A percentile compares a stretch with the other conserved stretches of the same genome.
Evolutionary conservation across 2,329 filamentous ascomycete genomes (phyloP).

Genomic region (Exophiala xenobiotica): DNA sequence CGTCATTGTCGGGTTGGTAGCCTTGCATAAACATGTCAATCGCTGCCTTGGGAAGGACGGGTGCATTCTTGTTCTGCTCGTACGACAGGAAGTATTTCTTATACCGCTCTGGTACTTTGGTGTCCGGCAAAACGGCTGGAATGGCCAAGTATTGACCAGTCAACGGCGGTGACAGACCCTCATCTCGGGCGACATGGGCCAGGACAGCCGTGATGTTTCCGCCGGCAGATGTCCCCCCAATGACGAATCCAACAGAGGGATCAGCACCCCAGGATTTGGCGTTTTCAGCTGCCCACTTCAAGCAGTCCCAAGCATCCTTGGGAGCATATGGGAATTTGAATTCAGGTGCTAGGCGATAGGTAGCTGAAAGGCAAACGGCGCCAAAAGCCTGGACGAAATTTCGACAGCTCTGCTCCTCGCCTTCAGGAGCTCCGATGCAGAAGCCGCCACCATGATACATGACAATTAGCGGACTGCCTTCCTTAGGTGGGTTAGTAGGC

Average conservation of each 20-base stretch:
- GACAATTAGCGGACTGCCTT: slow-evolving; percentile 27
- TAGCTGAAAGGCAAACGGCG: slow-evolving; percentile 22
- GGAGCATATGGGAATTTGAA: slow-evolving; percentile 29
- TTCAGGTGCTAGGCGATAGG: slow-evolving; percentile 30
- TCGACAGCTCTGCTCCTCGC: slow-evolving; percentile 28
- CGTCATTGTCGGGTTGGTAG: slow-evolving; percentile 26
- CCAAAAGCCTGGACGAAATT: slow-evolving; percentile 29
- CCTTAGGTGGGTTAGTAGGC: slow-evolving; percentile 17
- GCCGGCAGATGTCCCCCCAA: slow-evolving; percentile 52
- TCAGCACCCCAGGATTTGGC: slow-evolving; percentile 40
- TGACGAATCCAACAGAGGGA: slow-evolving; percentile 47
- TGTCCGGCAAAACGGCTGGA: slow-evolving; percentile 36
- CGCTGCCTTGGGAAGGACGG: slow-evolving; percentile 35
- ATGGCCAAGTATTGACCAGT: slow-evolving; percentile 51
- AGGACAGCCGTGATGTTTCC: slow-evolving; percentile 38
- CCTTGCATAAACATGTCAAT: slow-evolving; percentile 32
- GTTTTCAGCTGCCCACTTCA: slow-evolving; percentile 37
- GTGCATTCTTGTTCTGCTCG: slow-evolving; percentile 45
- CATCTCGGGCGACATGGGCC: slow-evolving; percentile 38
- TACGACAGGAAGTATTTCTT: slow-evolving; percentile 30
- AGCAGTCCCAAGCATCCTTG: slow-evolving; percentile 29
- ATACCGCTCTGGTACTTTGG: slow-evolving; percentile 42
- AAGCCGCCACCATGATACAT: slow-evolving; percentile 33
- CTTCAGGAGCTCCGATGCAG: slow-evolving; percentile 30
- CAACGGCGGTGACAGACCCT: slow-evolving; percentile 40